These are phyloP conservation scores for Incumbomyces delicatus DNA, from an alignment of 2,329 filamentous ascomycete species.

Conservation along the genomic window DNA sequence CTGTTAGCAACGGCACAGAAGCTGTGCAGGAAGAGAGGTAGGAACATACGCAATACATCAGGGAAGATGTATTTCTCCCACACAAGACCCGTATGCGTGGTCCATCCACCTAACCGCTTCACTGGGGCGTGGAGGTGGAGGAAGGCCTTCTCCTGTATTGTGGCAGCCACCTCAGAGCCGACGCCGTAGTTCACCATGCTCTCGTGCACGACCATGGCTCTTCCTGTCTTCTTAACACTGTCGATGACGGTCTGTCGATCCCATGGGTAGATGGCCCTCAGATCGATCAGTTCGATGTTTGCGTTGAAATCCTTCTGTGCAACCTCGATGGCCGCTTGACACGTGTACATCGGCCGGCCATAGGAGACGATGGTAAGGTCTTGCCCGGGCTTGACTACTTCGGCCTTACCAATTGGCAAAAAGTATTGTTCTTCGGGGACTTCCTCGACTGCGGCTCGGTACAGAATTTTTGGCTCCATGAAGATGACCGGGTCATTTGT, in stretches of 20 bases:
- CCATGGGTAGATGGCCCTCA: conserved; percentile 86
- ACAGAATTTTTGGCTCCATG: conserved; percentile 89
- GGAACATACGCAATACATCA: too few relatives aligned
- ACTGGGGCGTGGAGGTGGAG: conserved; percentile 76
- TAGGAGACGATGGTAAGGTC: conserved; percentile 85
- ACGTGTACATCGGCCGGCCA: conserved; percentile 80
- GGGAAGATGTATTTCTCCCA: too few relatives aligned
- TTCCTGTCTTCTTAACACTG: conserved; percentile 78
- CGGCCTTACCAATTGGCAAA: conserved; percentile 78
- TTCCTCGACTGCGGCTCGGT: conserved; percentile 84
- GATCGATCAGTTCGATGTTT: conserved; percentile 73
- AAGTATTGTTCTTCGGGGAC: conserved; percentile 70
- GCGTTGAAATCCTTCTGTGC: conserved; percentile 64
- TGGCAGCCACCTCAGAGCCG: conserved; percentile 79
- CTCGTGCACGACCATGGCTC: conserved; percentile 83
- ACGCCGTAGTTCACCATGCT: conserved; percentile 84
- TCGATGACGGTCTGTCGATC: conserved; percentile 69
- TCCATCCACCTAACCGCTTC: too few relatives aligned
- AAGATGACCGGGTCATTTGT: conserved; percentile 81
- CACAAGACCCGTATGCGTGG: too few relatives aligned
- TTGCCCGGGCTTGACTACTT: conserved; percentile 68
- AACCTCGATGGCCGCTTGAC: conserved; percentile 63
- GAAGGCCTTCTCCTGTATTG: conserved; percentile 81
- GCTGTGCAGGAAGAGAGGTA: too few relatives aligned
- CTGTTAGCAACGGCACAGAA: too few relatives aligned